A percentile compares a stretch with the other conserved stretches of the same genome.
These are phyloP conservation scores for Epichloe amarillans DNA, from an alignment of 2,329 filamentous ascomycete species.

Conservation along the genomic window DNA sequence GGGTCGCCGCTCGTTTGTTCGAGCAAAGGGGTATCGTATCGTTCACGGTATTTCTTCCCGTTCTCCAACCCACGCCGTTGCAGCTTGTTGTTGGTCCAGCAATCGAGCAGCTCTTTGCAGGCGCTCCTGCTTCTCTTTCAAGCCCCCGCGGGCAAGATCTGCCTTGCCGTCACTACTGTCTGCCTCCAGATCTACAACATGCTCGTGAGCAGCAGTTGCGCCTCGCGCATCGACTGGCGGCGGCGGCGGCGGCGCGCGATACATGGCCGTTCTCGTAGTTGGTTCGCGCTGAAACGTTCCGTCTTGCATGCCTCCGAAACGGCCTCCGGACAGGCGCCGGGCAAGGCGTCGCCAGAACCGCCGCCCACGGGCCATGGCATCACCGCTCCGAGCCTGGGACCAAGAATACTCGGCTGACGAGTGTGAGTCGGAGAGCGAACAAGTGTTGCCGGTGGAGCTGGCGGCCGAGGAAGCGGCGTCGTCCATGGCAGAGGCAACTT, in stretches of 20 bases:
- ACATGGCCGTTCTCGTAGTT: slow-evolving; percentile 23
- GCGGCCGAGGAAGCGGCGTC: slow-evolving; percentile 12
- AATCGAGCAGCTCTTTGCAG: slow-evolving; percentile 27
- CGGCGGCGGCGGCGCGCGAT: slow-evolving; percentile 12
- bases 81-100: slow-evolving; percentile 15
- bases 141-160: slow-evolving; percentile 10
- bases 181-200: slow-evolving; percentile 11
- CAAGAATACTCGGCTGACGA: slow-evolving; percentile 3
- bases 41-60: background rate
- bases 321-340: slow-evolving; percentile 9
- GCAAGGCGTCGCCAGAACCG: slow-evolving; percentile 12
- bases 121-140: slow-evolving; percentile 25
- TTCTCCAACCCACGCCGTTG: background rate
- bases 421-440: slow-evolving; percentile 7
- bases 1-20: background rate
- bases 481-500: slow-evolving; percentile 28
- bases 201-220: slow-evolving; percentile 9
- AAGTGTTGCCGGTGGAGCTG: slow-evolving; percentile 12
- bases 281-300: slow-evolving; percentile 6
- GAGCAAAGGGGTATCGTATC: background rate
- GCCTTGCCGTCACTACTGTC: slow-evolving; percentile 13
- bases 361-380: slow-evolving; percentile 9
- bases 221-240: slow-evolving; percentile 4
- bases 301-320: slow-evolving; percentile 6
- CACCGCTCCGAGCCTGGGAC: background rate